phyloP scores from a whole-genome alignment of 2,329 filamentous ascomycete species.

The Cladosporium phlei region DNA sequence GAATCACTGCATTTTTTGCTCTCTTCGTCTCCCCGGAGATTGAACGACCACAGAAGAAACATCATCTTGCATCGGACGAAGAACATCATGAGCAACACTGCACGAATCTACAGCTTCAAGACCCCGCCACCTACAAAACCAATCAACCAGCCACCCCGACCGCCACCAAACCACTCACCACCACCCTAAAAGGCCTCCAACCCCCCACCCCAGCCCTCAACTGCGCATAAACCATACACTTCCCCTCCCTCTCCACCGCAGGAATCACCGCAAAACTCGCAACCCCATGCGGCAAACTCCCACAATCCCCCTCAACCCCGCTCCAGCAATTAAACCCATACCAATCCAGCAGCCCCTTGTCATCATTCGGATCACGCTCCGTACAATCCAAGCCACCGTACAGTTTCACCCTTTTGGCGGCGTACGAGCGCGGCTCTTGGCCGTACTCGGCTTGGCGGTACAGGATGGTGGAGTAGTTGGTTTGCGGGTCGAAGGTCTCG shows the following conservation, averaged over 20 bases:
- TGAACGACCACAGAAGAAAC: too few relatives aligned
- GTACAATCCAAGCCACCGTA: neutral
- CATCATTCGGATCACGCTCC: neutral
- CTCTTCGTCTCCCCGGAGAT: too few relatives aligned
- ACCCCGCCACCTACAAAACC: too few relatives aligned
- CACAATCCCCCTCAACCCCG: neutral
- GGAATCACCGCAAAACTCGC: neutral
- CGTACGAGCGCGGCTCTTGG: neutral
- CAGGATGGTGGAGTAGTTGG: constrained; percentile 6
- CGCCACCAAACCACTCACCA: too few relatives aligned
- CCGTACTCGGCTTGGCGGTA: neutral
- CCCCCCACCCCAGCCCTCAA: neutral
- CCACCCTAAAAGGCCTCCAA: too few relatives aligned
- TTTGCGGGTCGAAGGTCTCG: neutral
- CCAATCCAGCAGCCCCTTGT: neutral
- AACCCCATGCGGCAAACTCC: neutral
- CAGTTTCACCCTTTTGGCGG: neutral
- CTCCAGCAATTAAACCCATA: constrained; percentile 8
- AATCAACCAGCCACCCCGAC: too few relatives aligned
- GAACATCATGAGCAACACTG: too few relatives aligned
- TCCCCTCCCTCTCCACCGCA: neutral
- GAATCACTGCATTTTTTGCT: too few relatives aligned
- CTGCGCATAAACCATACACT: neutral
- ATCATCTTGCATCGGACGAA: too few relatives aligned
- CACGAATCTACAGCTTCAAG: too few relatives aligned